These are phyloP conservation scores for Arabidopsis arenosa DNA, from an alignment of 345 rosid species.

Conservation along the genomic window DNA sequence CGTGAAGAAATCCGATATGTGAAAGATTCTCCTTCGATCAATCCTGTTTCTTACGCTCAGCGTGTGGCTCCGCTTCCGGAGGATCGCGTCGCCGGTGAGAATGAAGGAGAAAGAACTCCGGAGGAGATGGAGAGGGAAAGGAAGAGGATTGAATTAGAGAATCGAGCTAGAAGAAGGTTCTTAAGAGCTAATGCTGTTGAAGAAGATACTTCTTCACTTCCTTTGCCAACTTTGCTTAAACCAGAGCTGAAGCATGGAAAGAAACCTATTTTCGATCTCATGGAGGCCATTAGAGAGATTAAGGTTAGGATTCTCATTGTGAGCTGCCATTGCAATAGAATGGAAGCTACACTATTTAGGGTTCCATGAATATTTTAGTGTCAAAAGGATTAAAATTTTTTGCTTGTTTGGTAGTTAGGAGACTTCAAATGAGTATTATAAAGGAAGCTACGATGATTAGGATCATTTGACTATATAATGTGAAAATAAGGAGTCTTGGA, in stretches of 20 bases:
- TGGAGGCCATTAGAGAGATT: conserved; percentile 80
- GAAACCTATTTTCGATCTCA: conserved; percentile 69
- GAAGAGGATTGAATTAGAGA: conserved; percentile 50
- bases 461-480: not conserved
- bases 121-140: conserved; percentile 52
- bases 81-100: conserved; percentile 50
- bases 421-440: not conserved
- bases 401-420: not conserved
- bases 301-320: conserved; percentile 57
- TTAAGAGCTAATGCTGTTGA: conserved; percentile 48
- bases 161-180: conserved; percentile 46
- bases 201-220: conserved; percentile 56
- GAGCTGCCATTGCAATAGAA: conserved; percentile 9
- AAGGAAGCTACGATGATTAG: not conserved
- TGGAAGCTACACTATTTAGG: not conserved
- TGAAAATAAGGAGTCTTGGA: not conserved
- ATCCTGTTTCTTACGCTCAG: conserved; percentile 71
- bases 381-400: not conserved
- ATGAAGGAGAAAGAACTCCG: conserved; percentile 29
- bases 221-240: conserved; percentile 70
- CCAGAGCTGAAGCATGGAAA: conserved; percentile 63
- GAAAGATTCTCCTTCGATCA: conserved; percentile 59
- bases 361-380: not conserved
- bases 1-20: conserved; percentile 81
- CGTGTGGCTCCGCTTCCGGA: conserved; percentile 93